phyloP scores from a whole-genome alignment of 768 basidiomycete genomes.

The Phlegmacium glaucopus region DNA sequence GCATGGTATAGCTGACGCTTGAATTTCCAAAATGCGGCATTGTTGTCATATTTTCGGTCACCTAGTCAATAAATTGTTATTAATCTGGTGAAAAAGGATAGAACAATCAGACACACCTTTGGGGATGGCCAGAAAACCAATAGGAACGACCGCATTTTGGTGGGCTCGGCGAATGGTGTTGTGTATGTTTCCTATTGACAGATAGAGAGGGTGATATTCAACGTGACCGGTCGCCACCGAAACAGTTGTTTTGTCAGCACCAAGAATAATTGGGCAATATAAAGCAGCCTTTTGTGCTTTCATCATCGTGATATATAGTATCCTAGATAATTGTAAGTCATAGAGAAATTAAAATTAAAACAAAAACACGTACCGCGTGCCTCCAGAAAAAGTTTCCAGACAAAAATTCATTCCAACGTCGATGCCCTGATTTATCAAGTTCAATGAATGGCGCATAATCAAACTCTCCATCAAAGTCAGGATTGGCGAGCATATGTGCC shows the following conservation, averaged over 20 bases:
- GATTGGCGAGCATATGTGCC: conserved; percentile 22
- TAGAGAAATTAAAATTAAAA: not conserved
- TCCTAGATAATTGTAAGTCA: not conserved
- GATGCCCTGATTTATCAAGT: too few species aligned
- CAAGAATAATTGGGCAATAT: conserved; percentile 12
- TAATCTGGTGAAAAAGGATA: not conserved
- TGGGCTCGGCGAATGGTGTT: conserved; percentile 8
- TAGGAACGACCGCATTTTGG: not conserved
- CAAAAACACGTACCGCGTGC: conserved; percentile 10
- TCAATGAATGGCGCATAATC: conserved; percentile 23
- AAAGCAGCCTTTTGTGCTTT: conserved; percentile 4
- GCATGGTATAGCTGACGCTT: conserved; percentile 26
- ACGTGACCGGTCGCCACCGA: conserved; percentile 10
- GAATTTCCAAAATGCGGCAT: conserved; percentile 23
- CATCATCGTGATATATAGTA: not conserved
- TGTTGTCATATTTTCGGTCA: conserved; percentile 7
- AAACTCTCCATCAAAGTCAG: conserved; percentile 23
- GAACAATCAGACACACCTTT: conserved; percentile 1
- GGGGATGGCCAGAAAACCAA: conserved; percentile 5
- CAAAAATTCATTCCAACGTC: conserved; percentile 28
- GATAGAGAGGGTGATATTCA: conserved; percentile 12
- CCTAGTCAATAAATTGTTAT: not conserved
- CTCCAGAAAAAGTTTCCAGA: conserved; percentile 29
- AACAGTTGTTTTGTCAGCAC: conserved; percentile 15
- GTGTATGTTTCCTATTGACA: conserved; percentile 11